Evolutionary conservation across 2,329 filamentous ascomycete species (phyloP).

Genomic region (Cephalotrichum gorgonifer): DNA sequence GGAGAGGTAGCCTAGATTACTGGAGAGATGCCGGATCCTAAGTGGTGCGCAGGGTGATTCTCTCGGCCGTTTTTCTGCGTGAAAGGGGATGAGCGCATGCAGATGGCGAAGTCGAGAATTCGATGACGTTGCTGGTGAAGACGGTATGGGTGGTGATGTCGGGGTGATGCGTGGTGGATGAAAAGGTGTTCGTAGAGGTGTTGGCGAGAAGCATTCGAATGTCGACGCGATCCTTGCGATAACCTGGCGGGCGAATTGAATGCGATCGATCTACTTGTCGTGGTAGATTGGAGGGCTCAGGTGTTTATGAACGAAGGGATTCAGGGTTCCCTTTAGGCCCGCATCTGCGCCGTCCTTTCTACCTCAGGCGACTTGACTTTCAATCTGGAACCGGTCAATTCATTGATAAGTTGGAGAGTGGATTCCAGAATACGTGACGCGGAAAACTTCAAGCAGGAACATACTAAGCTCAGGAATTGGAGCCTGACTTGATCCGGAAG

Average conservation of each 20-base stretch:
- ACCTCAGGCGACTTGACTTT: neutral
- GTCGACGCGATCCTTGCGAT: neutral
- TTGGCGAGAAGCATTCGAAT: neutral
- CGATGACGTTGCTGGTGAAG: neutral
- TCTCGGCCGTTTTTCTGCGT: neutral
- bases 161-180: neutral
- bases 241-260: too few relatives aligned
- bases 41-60: neutral
- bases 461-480: neutral
- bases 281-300: neutral
- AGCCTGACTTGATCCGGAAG: conserved; percentile 31
- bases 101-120: neutral
- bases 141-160: neutral
- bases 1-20: neutral
- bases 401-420: neutral
- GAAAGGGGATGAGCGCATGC: neutral
- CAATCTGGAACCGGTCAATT: neutral
- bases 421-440: neutral
- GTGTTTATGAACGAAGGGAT: neutral
- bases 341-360: neutral
- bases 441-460: neutral
- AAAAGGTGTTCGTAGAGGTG: neutral
- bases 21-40: neutral
- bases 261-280: neutral
- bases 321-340: neutral